These are phyloP conservation scores for Picochlorum sp. DNA, from an alignment of 139 green algal species.

Conservation along the genomic window DNA sequence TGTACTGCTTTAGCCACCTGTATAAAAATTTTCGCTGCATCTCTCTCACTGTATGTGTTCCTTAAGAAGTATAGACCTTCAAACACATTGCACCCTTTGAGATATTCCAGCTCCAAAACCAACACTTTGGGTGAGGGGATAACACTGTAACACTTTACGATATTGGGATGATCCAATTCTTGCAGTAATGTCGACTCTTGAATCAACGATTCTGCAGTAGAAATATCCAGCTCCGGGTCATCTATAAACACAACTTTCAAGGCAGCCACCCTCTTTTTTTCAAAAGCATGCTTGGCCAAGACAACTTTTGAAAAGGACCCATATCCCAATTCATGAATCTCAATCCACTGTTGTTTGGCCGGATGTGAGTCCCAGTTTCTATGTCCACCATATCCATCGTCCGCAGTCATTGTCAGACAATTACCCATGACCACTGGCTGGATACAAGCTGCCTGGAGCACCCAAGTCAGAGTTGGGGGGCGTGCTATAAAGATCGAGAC, in stretches of 20 bases:
- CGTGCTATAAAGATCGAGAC: no score
- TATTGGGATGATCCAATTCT: slow-evolving; percentile 60
- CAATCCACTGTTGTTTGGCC: slow-evolving; percentile 31
- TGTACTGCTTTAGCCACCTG: slow-evolving; percentile 32
- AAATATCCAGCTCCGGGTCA: neutral
- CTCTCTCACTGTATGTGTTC: slow-evolving; percentile 39
- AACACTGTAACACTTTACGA: slow-evolving; percentile 51
- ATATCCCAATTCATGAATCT: slow-evolving; percentile 41
- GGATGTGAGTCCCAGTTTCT: slow-evolving; percentile 28
- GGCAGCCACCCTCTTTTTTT: slow-evolving; percentile 21
- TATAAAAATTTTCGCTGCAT: slow-evolving; percentile 30
- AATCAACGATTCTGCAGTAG: neutral
- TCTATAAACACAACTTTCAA: slow-evolving; percentile 39
- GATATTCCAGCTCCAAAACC: slow-evolving; percentile 44
- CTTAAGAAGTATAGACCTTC: slow-evolving; percentile 36
- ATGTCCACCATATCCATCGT: no score
- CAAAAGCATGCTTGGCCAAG: slow-evolving; percentile 22
- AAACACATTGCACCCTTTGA: slow-evolving; percentile 36
- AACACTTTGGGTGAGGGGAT: slow-evolving; percentile 26
- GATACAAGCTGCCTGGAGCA: no score
- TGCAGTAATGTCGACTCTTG: slow-evolving; percentile 50
- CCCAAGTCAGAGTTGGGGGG: no score
- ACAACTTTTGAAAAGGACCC: slow-evolving; percentile 42
- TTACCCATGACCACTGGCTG: no score
- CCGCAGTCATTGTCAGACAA: no score